Evolutionary conservation across 129 eudicot species (phyloP), one percentile per base, ranked within the genome.

Genomic region (Glebionis coronaria): DNA sequence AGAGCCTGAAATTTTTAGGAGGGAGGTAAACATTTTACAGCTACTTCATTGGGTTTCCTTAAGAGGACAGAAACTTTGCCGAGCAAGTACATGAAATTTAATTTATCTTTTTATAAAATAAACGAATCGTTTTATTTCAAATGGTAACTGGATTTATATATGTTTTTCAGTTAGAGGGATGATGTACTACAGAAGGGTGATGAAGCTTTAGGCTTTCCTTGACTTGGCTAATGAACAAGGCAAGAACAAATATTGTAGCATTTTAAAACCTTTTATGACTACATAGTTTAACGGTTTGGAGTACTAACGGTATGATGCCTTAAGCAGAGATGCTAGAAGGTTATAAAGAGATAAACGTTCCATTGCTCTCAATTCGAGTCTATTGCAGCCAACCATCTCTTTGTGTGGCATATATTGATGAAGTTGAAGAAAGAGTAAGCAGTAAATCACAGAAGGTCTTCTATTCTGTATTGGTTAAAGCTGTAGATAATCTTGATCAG

Each of bases 161-260:
- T 6, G 28, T 61, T 68, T 40, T 84, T 76, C 89, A 88, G 96
- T 88, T 61, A 77, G 96, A 76, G 96, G 96, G 40, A 88, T 88
- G 96, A 85, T 88, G 96, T 88, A 88, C 72, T 88, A 88, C 64
- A 72, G 90, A 47, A 85, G 92, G 79, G 96, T 92, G 11, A 76
- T 88, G 79, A 85, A 79, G 73, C 96, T 88, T 79, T 92, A 88
- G 83, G 96, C 96, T 67, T 88, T 85, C 82, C 92, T 88, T 49
- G 96, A 88, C 75, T 75, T 88, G 96, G 96, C 96, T 67, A 40
- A 56, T 38, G 96, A 88, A 71, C 45, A 59, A 14, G 87, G 96
- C 81, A 82, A 60, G 84, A 55, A 21, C 61, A 10, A 21, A 56
- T 25, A 56, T 23, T 59, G 5, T 31, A 14, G 45, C 45, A 27